phyloP scores from a whole-genome alignment of 2,329 filamentous ascomycete species.

The Ceratocystis papillata region DNA sequence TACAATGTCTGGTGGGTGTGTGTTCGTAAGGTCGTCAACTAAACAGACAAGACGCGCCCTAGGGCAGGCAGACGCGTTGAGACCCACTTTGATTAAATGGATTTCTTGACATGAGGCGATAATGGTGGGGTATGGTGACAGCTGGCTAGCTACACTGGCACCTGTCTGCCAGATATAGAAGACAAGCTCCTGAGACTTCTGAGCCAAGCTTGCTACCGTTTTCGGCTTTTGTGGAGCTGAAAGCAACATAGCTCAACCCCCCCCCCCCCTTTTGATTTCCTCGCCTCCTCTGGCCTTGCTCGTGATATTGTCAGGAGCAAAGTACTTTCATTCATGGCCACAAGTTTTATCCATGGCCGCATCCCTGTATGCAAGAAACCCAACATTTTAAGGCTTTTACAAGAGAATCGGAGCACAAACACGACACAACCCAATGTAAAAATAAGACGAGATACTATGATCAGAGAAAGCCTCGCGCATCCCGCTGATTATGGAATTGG shows the following conservation, averaged over 20 bases:
- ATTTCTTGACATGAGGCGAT: not conserved
- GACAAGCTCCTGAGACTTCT: not conserved
- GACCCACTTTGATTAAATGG: constrained; percentile 11
- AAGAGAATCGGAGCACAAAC: not conserved
- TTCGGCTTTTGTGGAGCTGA: not conserved
- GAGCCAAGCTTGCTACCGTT: not conserved
- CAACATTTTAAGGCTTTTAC: not conserved
- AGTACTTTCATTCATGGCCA: not conserved
- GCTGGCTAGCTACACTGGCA: not conserved
- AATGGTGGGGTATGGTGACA: not conserved
- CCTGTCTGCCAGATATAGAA: not conserved
- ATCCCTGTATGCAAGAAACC: not conserved
- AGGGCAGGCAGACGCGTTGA: constrained; percentile 8
- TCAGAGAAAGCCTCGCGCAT: no score
- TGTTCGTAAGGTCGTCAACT: not conserved
- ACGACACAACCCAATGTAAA: not conserved
- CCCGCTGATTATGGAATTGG: no score
- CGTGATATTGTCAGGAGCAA: not conserved
- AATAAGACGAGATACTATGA: not conserved
- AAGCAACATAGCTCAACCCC: not conserved
- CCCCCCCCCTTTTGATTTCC: not conserved
- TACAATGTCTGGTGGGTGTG: not conserved
- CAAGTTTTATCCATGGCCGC: not conserved
- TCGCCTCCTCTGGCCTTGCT: not conserved
- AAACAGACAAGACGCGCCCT: not conserved